These are phyloP conservation scores for Yamadazyma sp. DNA, from an alignment of 805 yeast genomes.

Conservation along the genomic window DNA sequence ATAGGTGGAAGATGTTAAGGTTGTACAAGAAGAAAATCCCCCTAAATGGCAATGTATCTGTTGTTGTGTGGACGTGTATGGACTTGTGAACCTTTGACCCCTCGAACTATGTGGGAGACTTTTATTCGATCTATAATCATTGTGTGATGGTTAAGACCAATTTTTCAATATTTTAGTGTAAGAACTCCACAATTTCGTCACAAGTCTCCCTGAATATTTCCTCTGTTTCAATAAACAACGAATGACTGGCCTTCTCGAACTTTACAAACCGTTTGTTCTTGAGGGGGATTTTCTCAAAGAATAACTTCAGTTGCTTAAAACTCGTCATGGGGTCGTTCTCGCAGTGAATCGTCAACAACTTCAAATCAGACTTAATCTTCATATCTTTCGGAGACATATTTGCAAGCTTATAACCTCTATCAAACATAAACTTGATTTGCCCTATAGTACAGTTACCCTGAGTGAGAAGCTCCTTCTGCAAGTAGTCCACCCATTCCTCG, in stretches of 20 bases:
- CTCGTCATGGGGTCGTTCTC: slow-evolving; percentile 59
- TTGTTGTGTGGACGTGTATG: slow-evolving; percentile 14
- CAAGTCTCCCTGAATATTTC: slow-evolving; percentile 27
- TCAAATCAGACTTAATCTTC: slow-evolving; percentile 6
- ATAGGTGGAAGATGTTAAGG: not conserved
- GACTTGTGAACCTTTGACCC: no score
- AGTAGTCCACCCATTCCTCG: slow-evolving; percentile 44
- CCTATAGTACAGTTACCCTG: slow-evolving; percentile 43
- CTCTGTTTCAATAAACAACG: slow-evolving; percentile 48
- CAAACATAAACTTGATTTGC: slow-evolving; percentile 59
- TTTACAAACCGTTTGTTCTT: slow-evolving; percentile 28
- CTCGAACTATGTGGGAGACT: no score
- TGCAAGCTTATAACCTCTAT: slow-evolving; percentile 54
- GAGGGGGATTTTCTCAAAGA: slow-evolving; percentile 34
- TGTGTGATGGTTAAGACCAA: no score
- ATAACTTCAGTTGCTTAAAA: slow-evolving; percentile 44
- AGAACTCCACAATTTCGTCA: slow-evolving; percentile 7
- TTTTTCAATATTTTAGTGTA: no score
- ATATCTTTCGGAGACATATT: slow-evolving; percentile 34
- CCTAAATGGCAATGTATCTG: slow-evolving; percentile 3
- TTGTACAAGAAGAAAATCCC: slow-evolving; percentile 10
- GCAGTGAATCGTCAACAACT: slow-evolving; percentile 59
- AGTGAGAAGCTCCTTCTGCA: slow-evolving; percentile 43
- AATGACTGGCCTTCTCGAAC: slow-evolving; percentile 39
- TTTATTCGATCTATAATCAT: no score